phyloP scores from a whole-genome alignment of 306 rosid genomes.

The Begonia peltatifolia region DNA sequence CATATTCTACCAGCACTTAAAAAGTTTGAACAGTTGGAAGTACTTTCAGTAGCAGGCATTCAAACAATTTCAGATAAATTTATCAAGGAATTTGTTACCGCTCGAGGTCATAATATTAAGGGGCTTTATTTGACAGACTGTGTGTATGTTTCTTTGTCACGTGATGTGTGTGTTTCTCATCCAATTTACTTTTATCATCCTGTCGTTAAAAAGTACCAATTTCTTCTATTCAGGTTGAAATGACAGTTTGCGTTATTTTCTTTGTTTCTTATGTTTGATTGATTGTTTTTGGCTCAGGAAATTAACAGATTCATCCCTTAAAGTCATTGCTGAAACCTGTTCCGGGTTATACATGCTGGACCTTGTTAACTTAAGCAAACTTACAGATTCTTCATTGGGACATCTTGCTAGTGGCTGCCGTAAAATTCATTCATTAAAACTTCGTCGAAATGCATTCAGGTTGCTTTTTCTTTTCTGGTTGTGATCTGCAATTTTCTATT shows the following conservation, averaged over 20 bases:
- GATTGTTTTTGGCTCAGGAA: constrained; percentile 39
- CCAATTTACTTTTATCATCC: background rate
- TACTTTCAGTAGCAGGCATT: constrained; percentile 56
- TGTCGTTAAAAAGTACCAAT: background rate
- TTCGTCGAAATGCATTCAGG: constrained; percentile 64
- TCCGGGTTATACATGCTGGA: constrained; percentile 38
- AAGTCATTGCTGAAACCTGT: constrained; percentile 51
- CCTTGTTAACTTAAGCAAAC: constrained; percentile 33
- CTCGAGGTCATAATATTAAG: constrained; percentile 47
- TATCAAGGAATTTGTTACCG: constrained; percentile 25
- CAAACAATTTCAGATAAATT: constrained; percentile 36
- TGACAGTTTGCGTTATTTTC: constrained; percentile 3
- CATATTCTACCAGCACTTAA: constrained; percentile 34
- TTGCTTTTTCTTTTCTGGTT: constrained; percentile 1
- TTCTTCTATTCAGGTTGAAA: constrained; percentile 3
- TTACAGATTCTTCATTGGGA: constrained; percentile 46
- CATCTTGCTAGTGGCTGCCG: constrained; percentile 57
- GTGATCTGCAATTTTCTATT: no score
- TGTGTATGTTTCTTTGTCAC: constrained; percentile 32
- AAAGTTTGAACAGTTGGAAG: constrained; percentile 46
- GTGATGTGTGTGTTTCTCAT: constrained; percentile 8
- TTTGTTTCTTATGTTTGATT: constrained; percentile 9
- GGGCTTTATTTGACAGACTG: constrained; percentile 67
- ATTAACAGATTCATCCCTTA: constrained; percentile 53
- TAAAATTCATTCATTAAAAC: constrained; percentile 38